Evolutionary conservation across 192 early-diverging fungal species (phyloP), one percentile per base, ranked within the genome.

Genomic region (Umbelopsis sp.): DNA sequence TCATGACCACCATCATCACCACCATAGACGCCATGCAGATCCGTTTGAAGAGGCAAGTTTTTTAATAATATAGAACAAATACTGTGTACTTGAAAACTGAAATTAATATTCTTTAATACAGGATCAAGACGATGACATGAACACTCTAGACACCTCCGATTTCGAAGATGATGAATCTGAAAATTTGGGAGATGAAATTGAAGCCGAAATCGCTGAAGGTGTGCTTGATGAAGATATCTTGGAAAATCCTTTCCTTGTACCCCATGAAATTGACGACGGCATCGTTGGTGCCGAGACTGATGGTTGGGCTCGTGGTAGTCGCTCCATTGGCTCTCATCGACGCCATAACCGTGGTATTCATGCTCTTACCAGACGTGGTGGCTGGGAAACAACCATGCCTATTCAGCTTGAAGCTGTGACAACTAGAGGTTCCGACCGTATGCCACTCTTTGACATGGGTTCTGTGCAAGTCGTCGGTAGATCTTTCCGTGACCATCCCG

Each of bases 121-220:
- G 70, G 35, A 55, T 13, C 68, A 77, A 50, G 75, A 77, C n/a
- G 71, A 72, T 49, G 76, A 78, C n/a, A 66, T 73, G 50, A 72
- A 72, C 48, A 69, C 69, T 0, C 71, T 70, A 3, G 72, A 74
- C 22, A 52, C 67, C 1, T 78, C 76, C 27, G 76, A 80, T 48
- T 81, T 78, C 52, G 77, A 79, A 33, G 75, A 80, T 23, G 86
- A 79, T 27, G 79, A 81, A 48, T 71, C 75, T 74, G 71, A 81
- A 44, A 80, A 72, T 4, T 68, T 79, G 49, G 64, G 76, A 21
- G 71, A 77, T 45, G 68, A 81, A 7, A 33, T 74, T 23, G 78
- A 83, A 41, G 80, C 72, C 12, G 85, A 85, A 15, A 77, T 82
- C 46, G 84, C 75, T 69, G 84, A 86, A 49, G 82, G 84, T 70